A percentile compares a stretch with the other conserved stretches of the same genome.
Conservation (phyloP, 345 rosid species). For the Pistacia atlantica region DNA sequence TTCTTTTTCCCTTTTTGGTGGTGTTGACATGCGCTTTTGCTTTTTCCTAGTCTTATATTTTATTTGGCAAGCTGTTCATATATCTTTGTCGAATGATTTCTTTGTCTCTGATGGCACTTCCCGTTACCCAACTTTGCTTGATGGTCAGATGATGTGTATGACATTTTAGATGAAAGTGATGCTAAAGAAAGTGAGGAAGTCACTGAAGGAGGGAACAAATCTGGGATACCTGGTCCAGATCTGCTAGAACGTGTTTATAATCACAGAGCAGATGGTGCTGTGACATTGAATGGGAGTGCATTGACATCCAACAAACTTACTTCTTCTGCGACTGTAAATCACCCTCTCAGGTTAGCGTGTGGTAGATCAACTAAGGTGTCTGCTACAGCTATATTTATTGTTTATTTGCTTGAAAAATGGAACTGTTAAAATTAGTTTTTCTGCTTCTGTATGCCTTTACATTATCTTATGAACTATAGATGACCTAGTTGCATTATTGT, state of each 20-base stretch:
- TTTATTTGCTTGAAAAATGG: neutral
- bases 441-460: neutral
- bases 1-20: neutral
- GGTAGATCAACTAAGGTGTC: constrained; percentile 5
- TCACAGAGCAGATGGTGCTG: constrained; percentile 26
- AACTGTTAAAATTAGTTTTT: constrained; percentile 7
- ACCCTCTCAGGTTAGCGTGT: constrained; percentile 49
- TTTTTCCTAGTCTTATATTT: neutral
- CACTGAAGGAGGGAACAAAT: constrained; percentile 24
- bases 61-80: neutral
- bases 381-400: neutral
- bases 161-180: constrained; percentile 26
- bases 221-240: constrained; percentile 28
- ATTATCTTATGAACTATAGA: constrained; percentile 7
- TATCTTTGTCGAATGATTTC: constrained; percentile 1
- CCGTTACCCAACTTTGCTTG: constrained; percentile 13
- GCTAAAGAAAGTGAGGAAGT: constrained; percentile 30
- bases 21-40: neutral
- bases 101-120: neutral
- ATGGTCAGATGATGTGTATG: constrained; percentile 49
- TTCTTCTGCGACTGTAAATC: constrained; percentile 29
- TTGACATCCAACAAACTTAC: constrained; percentile 29
- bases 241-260: constrained; percentile 27
- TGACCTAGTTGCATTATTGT: constrained; percentile 6
- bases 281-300: constrained; percentile 39